A percentile compares a stretch with the other conserved stretches of the same genome.
Evolutionary conservation across 208 protist genomes (phyloP).

Genomic region (Leishmania aethiopica): DNA sequence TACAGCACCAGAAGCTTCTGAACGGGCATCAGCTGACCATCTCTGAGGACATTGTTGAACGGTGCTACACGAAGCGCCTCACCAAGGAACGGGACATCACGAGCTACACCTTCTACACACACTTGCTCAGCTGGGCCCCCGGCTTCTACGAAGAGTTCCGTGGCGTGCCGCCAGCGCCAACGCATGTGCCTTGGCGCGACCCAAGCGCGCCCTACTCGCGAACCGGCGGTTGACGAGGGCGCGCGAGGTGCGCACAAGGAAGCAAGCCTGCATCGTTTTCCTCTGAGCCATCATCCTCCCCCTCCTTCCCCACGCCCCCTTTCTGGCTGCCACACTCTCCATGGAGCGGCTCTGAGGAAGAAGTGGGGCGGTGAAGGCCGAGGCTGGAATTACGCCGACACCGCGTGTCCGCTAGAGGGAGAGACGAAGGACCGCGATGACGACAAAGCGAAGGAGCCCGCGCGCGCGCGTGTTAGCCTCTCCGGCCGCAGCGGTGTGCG

Average conservation of each 20-base stretch:
- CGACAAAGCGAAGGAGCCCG: neutral
- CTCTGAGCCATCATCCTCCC: neutral
- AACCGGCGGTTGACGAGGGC: neutral
- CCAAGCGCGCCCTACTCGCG: neutral
- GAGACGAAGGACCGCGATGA: neutral
- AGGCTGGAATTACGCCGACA: neutral
- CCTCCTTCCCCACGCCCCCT: too few species aligned
- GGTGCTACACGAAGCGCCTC: slow-evolving; percentile 73
- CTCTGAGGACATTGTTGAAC: slow-evolving; percentile 77
- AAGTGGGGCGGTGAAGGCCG: neutral
- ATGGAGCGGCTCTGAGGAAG: neutral
- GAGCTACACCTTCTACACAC: slow-evolving; percentile 85
- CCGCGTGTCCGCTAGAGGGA: neutral
- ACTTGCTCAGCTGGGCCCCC: slow-evolving; percentile 86
- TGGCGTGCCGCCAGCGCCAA: slow-evolving; percentile 21
- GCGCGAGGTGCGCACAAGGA: neutral
- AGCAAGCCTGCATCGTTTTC: neutral
- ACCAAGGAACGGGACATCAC: slow-evolving; percentile 67
- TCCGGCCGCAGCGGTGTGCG: neutral
- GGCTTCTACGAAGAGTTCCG: slow-evolving; percentile 72
- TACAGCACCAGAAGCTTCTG: slow-evolving; percentile 69
- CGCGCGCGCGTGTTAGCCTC: neutral
- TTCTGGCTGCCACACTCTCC: neutral
- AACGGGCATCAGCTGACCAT: slow-evolving; percentile 74
- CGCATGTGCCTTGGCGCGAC: slow-evolving; percentile 26